A percentile compares a stretch with the other conserved stretches of the same genome.
Evolutionary conservation across 2,329 filamentous ascomycete species (phyloP).

Genomic region (Neurospora sp.): DNA sequence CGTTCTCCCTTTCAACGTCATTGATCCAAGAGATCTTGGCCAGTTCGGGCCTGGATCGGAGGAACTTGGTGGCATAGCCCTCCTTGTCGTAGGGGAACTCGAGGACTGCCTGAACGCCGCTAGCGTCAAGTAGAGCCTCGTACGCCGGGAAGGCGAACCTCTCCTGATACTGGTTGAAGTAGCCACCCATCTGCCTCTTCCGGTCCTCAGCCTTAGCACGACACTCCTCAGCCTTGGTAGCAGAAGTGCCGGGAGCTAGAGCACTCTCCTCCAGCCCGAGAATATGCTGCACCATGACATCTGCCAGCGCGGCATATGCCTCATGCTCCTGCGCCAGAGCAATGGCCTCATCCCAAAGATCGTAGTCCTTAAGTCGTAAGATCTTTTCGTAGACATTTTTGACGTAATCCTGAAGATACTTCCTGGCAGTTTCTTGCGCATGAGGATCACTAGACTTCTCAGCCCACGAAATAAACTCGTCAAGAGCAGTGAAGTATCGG

Average conservation of each 20-base stretch:
- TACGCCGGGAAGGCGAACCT: slow-evolving; percentile 71
- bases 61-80: slow-evolving; percentile 65
- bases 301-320: slow-evolving; percentile 44
- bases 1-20: slow-evolving; percentile 66
- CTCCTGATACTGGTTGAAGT: slow-evolving; percentile 56
- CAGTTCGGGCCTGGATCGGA: slow-evolving; percentile 61
- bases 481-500: slow-evolving; percentile 42
- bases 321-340: slow-evolving; percentile 48
- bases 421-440: slow-evolving; percentile 31
- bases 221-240: slow-evolving; percentile 28
- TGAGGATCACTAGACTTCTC: slow-evolving; percentile 34
- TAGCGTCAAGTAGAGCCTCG: slow-evolving; percentile 60
- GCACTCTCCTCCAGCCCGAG: slow-evolving; percentile 29
- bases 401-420: slow-evolving; percentile 36
- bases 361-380: slow-evolving; percentile 41
- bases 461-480: slow-evolving; percentile 44
- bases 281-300: slow-evolving; percentile 46
- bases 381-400: slow-evolving; percentile 42
- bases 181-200: slow-evolving; percentile 35
- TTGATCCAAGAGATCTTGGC: slow-evolving; percentile 91
- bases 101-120: slow-evolving; percentile 59
- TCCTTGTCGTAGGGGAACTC: slow-evolving; percentile 59
- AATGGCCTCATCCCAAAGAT: slow-evolving; percentile 49
- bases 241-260: slow-evolving; percentile 23
- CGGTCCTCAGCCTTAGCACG: slow-evolving; percentile 35